Conservation (phyloP, 1,284 basidiomycete species). For the Wallemia mellicola region DNA sequence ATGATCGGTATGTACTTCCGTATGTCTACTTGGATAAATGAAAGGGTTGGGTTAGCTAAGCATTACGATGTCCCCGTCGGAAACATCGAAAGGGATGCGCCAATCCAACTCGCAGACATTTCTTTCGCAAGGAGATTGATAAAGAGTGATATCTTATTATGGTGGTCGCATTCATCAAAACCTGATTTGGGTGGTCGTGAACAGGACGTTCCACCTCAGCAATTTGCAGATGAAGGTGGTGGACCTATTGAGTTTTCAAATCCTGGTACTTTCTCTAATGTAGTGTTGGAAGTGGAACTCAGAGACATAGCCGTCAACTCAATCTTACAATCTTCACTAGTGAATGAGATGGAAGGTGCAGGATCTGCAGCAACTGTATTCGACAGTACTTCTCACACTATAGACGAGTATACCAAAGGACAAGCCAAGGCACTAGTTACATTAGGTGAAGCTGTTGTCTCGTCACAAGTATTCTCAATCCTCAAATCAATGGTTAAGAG, state of each 20-base stretch:
- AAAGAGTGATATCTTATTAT: slow-evolving; percentile 67
- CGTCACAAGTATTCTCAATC: slow-evolving; percentile 56
- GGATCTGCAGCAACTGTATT: slow-evolving; percentile 66
- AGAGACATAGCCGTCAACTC: slow-evolving; percentile 82
- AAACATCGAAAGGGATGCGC: slow-evolving; percentile 70
- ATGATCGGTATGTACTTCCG: slow-evolving; percentile 61
- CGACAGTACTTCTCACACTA: slow-evolving; percentile 63
- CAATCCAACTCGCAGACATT: slow-evolving; percentile 60
- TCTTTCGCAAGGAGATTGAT: slow-evolving; percentile 62
- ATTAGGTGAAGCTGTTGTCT: slow-evolving; percentile 75
- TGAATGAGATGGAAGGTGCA: slow-evolving; percentile 89
- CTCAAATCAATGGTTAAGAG: slow-evolving; percentile 64
- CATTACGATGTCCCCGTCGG: slow-evolving; percentile 81
- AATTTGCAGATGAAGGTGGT: slow-evolving; percentile 20
- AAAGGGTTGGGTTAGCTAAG: slow-evolving; percentile 49
- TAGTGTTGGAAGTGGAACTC: slow-evolving; percentile 66
- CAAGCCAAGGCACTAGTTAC: slow-evolving; percentile 44
- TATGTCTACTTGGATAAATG: slow-evolving; percentile 47
- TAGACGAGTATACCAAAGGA: slow-evolving; percentile 65
- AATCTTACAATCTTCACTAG: slow-evolving; percentile 69
- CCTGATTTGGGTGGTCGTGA: slow-evolving; percentile 87
- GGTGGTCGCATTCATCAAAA: slow-evolving; percentile 78
- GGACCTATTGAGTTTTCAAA: slow-evolving; percentile 69
- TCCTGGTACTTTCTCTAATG: slow-evolving; percentile 70
- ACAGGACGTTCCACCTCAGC: slow-evolving; percentile 26